Base-by-base conservation (phyloP, 192 early-diverging fungal species). In the Chytriomyces confervae region DNA sequence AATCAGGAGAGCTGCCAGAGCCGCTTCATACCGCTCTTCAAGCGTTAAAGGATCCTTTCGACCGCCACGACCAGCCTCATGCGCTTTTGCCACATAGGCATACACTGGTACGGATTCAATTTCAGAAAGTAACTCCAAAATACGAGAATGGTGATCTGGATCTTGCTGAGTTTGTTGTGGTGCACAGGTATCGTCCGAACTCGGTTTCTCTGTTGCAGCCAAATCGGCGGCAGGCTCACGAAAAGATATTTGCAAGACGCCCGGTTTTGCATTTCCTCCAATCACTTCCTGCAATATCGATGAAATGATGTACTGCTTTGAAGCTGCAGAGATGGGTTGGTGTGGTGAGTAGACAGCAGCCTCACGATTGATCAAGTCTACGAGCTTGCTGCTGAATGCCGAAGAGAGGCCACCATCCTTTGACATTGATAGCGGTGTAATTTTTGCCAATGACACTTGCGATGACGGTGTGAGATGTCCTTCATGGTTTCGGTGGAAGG, bases 401-500 rank as follows among this genome's bases (percentile, higher is more conserved):
- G 24, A 7, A 11, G 24, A n/a, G 13, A 62, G 24, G 7, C 60
- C 62, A 50, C 48, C 72, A 8, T 27, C 23, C 27, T 61, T 63
- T 36, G 61, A 73, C 20, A 76, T 29, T 6, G 74, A 76, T 9
- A 76, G 10, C 7, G 74, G 74, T n/a, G 74, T 76, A 51, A 76
- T 76, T 48, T 76, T 76, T 8, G 46, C 48, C 62, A 76, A 36
- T 16, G 60, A 18, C 8, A 66, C 29, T 20, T 43, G 27, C 1
- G 72, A 16, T 11, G 36, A 36, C 4, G 36, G 36, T 36, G 36
- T 36, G 36, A 36, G 36, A 36, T 4, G 36, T 20, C 53, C 53
- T 57, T 13, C 53, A 2, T 57, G 16, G 16, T 18, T 6, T 3
- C 46, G 36, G 16, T 13, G 11, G 13, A 3, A 11, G 2, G 13